Evolutionary conservation across 2,329 filamentous ascomycete genomes (phyloP), one percentile per base, ranked within the genome.

Genomic region (Pseudogymnoascus sp.): DNA sequence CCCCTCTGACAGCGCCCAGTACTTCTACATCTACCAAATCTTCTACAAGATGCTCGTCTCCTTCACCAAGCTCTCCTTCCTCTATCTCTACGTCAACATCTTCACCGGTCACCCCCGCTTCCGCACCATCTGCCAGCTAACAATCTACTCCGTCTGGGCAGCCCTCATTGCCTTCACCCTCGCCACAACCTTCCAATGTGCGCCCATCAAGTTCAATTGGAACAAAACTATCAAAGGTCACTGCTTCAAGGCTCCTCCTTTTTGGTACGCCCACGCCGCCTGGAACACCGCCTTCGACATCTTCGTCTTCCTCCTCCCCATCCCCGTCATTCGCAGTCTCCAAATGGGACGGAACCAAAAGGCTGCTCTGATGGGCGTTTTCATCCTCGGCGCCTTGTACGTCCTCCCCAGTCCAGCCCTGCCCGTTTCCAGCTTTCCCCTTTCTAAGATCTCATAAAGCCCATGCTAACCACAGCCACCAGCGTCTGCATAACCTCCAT

Each of bases 21-120:
- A 64, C 63, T 66, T 66, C 33, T 66, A 59, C 45, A 55, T 66
- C 9, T 66, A 63, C 36, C 64, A 65, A 52, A 62, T 66, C 23
- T 62, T 66, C 30, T 66, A 65, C 49, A 65, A 66, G 61, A 58
- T 60, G 30, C 60, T 55, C 22, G 62, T 42, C 22, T 63, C 63
- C 11, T 59, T 66, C 45, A 64, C 64, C 6, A 66, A 66, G 38
- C 39, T 65, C 33, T 63, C 64, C 4, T 62, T 64, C 30, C 64
- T 62, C 39, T 39, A 64, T 22, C 60, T 66, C 16, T 42, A 64
- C 23, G 45, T 66, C 28, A 63, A 63, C 25, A 66, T 66, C 49
- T 63, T 64, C 36, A 65, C 49, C 33, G 62, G 60, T 9, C 63
- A 65, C 6, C 62, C 58, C 30, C 38, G 45, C 9, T 66, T 65